Evolutionary conservation across 2,329 filamentous ascomycete genomes (phyloP), one percentile per base, ranked within the genome.

Genomic region (Exophiala oligosperma): DNA sequence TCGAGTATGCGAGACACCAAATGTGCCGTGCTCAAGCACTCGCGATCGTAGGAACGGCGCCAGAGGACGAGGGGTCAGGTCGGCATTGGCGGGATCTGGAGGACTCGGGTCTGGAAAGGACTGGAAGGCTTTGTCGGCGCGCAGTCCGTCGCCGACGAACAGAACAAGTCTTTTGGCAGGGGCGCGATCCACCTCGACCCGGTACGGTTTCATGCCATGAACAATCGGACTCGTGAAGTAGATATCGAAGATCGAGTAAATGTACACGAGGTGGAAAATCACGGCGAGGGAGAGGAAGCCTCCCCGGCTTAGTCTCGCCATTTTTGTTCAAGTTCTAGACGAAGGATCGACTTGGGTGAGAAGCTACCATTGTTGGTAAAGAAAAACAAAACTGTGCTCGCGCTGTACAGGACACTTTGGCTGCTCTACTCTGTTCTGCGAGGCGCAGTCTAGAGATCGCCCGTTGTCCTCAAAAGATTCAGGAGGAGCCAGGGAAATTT

Each of bases 141-240:
- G 92, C 46, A 99, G 81, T 57, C 94, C 94, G 70, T 99, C 94
- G 90, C 94, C 94, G 68, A 99, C 95, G 73, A 95, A 96, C 28
- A 99, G 83, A 49, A 99, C 89, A 57, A 99, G 81, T 63, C 94
- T 86, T 74, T 94, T 91, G 4, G 95, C 93, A 1, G 94, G 94
- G 23, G 92, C 84, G 51, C 74, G 73, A 52, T 77, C 76, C 43
- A 75, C 67, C 59, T 92, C 84, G 38, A 95, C 80, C 47, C 80
- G 77, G 74, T 91, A 92, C 60, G 92, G 83, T 69, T 84, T 85
- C 94, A 99, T 99, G 71, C 94, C 94, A 78, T 88, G 90, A 54
- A 97, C 94, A 67, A 99, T 94, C 23, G 94, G 94, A 72, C 92
- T 97, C 71, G 97, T 92, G 72, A 99, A 99, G 77, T 99, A 97